A percentile compares a stretch with the other conserved stretches of the same genome.
Evolutionary conservation across 2,329 filamentous ascomycete species (phyloP).

Genomic region (Fusarium fujikuroi): DNA sequence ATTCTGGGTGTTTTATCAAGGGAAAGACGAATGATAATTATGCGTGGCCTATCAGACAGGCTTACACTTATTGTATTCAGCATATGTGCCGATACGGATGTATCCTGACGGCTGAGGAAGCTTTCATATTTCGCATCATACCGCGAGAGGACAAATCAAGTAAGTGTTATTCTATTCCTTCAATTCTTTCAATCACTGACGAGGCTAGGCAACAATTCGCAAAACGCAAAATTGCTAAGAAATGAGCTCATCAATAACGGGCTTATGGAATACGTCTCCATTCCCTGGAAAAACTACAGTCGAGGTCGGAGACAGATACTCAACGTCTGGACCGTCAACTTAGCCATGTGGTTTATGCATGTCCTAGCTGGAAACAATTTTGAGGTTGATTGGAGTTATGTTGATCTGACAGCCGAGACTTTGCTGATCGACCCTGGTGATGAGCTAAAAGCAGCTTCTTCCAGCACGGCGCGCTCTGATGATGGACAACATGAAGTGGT

Average conservation of each 20-base stretch:
- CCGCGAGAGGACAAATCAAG: background rate
- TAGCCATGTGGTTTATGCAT: constrained; percentile 33
- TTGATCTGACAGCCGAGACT: background rate
- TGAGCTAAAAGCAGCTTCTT: no score
- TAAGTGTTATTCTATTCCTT: background rate
- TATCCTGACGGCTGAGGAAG: constrained; percentile 27
- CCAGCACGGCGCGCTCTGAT: background rate
- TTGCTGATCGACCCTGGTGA: background rate
- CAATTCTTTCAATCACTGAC: background rate
- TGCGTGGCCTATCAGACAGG: constrained; percentile 26
- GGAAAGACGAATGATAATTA: background rate
- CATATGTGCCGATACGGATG: constrained; percentile 32
- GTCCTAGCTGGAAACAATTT: constrained; percentile 23
- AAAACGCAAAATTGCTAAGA: background rate
- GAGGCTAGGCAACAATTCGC: background rate
- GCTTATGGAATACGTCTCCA: constrained; percentile 27
- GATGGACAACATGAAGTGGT: background rate
- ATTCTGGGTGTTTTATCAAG: background rate
- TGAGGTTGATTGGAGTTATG: constrained; percentile 19
- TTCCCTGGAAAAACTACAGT: constrained; percentile 27
- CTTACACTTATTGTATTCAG: constrained; percentile 27
- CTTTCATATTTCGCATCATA: constrained; percentile 21
- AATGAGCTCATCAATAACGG: constrained; percentile 13
- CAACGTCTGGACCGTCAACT: constrained; percentile 21
- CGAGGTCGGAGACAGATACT: background rate